phyloP scores from a whole-genome alignment of 805 yeast genomes.

The Kluyveromyces nonfermentans region DNA sequence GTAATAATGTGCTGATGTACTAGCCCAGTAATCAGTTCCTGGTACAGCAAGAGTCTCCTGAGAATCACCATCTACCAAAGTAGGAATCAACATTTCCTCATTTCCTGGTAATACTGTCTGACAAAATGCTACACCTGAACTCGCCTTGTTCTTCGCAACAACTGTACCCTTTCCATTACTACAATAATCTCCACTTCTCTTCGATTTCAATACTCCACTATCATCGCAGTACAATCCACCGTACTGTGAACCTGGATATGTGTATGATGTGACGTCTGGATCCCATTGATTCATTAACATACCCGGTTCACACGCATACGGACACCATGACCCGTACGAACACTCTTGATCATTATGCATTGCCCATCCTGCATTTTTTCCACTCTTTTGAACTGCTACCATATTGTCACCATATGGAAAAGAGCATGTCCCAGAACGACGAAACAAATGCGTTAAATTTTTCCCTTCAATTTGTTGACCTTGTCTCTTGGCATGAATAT shows the following conservation, averaged over 20 bases:
- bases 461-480: slow-evolving; percentile 23
- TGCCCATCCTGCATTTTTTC: slow-evolving; percentile 79
- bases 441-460: slow-evolving; percentile 18
- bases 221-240: slow-evolving; percentile 77
- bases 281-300: slow-evolving; percentile 87
- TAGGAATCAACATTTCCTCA: slow-evolving; percentile 90
- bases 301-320: slow-evolving; percentile 88
- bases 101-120: slow-evolving; percentile 92
- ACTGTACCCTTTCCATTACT: slow-evolving; percentile 71
- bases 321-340: slow-evolving; percentile 72
- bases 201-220: slow-evolving; percentile 58
- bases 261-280: slow-evolving; percentile 56
- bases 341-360: slow-evolving; percentile 67
- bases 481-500: slow-evolving; percentile 13
- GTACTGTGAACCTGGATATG: slow-evolving; percentile 67
- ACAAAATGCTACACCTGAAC: slow-evolving; percentile 65
- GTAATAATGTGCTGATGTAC: slow-evolving; percentile 81
- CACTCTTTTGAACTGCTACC: slow-evolving; percentile 53
- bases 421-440: slow-evolving; percentile 39
- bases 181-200: slow-evolving; percentile 55
- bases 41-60: slow-evolving; percentile 70
- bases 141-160: slow-evolving; percentile 47
- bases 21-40: slow-evolving; percentile 73
- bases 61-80: slow-evolving; percentile 44
- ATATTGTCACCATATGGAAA: slow-evolving; percentile 64